Base-by-base conservation (phyloP, 2,329 filamentous ascomycete species). In the Colletotrichum ledebouriae region DNA sequence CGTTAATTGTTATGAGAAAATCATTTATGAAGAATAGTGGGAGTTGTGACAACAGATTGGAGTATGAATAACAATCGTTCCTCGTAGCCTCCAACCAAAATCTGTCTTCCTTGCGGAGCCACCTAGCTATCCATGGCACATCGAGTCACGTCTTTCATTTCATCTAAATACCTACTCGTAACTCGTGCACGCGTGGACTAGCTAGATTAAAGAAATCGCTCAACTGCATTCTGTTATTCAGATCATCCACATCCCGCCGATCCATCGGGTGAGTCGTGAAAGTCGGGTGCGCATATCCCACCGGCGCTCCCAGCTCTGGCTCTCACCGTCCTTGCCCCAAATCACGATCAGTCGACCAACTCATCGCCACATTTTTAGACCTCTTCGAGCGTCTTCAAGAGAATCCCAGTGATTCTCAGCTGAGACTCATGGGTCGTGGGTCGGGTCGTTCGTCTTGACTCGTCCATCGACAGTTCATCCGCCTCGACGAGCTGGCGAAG, bases 111-210 rank as follows among this genome's bases (percentile, higher is more conserved):
- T 25, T 25, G 5, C 29, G 1, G 4, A 29, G 29, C 29, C 6
- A 29, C 6, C 6, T 49, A 59, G 42, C 37, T 52, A 39, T 17
- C 17, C 11, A 39, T n/a, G 29, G 13, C n/a, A 41, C 56, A 44
- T 60, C 25, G 22, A 60, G 46, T 46, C 56, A 52, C 37, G 15
- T 59, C 44, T 57, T 44, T 52, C 61, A 22, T 33, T 34, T 39
- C 3, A 13, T 20, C 25, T 42, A 64, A 9, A 9, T 22, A 22
- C 22, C 22, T 29, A 29, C 3, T 25, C 25, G 3, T 64, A 60
- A 64, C 55, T 64, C 62, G 34, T 34, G 17, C 49, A 20, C 20
- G n/a, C n/a, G 33, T 52, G n/a, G 33, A 9, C 12, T 20, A 22
- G 55, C 25, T 49, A 12, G 22, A 25, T n/a, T 46, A 57, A 39